A percentile compares a stretch with the other conserved stretches of the same genome.
Conservation (phyloP, 2,329 filamentous ascomycete genomes). For the Beauveria caledonica region DNA sequence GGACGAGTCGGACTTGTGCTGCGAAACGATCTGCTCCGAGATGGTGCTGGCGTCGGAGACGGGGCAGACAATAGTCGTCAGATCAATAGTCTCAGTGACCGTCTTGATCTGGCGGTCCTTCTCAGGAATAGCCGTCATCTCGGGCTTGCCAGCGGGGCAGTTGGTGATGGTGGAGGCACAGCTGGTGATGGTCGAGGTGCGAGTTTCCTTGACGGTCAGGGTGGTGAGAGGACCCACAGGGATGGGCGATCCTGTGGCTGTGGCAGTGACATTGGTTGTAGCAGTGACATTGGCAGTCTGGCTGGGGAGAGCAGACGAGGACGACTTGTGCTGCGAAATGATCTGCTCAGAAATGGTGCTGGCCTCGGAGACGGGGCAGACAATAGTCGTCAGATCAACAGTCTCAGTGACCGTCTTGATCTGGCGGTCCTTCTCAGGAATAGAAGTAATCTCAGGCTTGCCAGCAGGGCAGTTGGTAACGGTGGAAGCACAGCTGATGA, state of each 20-base stretch:
- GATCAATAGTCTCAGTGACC: slow-evolving; percentile 31
- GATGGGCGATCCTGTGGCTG: background rate
- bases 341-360: slow-evolving; percentile 32
- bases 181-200: slow-evolving; percentile 49
- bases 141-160: slow-evolving; percentile 37
- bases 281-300: background rate
- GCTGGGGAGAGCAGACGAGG: slow-evolving; percentile 18
- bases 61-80: slow-evolving; percentile 38
- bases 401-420: slow-evolving; percentile 30
- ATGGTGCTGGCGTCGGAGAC: slow-evolving; percentile 32
- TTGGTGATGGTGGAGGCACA: slow-evolving; percentile 49
- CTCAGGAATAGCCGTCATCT: slow-evolving; percentile 27
- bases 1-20: slow-evolving; percentile 18
- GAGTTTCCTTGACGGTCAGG: slow-evolving; percentile 43
- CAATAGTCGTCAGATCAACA: slow-evolving; percentile 30
- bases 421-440: slow-evolving; percentile 28
- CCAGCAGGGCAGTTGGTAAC: slow-evolving; percentile 47
- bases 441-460: slow-evolving; percentile 24
- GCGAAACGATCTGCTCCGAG: slow-evolving; percentile 30
- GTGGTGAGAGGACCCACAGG: slow-evolving; percentile 25
- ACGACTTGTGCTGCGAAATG: slow-evolving; percentile 25
- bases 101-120: slow-evolving; percentile 25
- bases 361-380: slow-evolving; percentile 39
- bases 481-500: slow-evolving; percentile 49
- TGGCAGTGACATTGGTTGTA: too few species aligned